Conservation (phyloP, 2,329 filamentous ascomycete species). For the Fusarium subtropicale region DNA sequence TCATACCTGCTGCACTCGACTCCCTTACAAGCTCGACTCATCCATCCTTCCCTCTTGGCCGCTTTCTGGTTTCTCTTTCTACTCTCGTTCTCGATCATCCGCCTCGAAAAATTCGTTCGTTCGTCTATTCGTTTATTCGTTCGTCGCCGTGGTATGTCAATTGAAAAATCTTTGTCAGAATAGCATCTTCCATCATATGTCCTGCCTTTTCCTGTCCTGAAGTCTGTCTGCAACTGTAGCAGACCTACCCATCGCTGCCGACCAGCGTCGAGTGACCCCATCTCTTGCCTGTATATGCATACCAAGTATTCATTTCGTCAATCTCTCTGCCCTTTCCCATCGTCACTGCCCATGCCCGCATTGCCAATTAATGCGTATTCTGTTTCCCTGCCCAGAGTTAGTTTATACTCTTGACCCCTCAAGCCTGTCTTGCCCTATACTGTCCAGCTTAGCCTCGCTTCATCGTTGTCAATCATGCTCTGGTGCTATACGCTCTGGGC, state of each 20-base stretch:
- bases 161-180: slow-evolving; percentile 23
- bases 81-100: slow-evolving; percentile 8
- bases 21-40: slow-evolving; percentile 29
- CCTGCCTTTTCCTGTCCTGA: slow-evolving; percentile 23
- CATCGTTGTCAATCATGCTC: slow-evolving; percentile 4
- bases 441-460: slow-evolving; percentile 3
- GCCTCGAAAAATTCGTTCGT: slow-evolving; percentile 19
- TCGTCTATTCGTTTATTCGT: slow-evolving; percentile 23
- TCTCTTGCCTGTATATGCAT: slow-evolving; percentile 37
- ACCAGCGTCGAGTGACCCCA: slow-evolving; percentile 17
- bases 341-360: background rate
- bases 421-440: slow-evolving; percentile 4
- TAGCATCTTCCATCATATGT: slow-evolving; percentile 23
- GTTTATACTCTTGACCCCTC: slow-evolving; percentile 12
- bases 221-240: slow-evolving; percentile 13
- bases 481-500: background rate
- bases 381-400: slow-evolving; percentile 7
- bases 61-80: slow-evolving; percentile 16
- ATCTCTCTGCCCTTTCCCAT: slow-evolving; percentile 6
- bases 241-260: slow-evolving; percentile 9
- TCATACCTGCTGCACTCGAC: slow-evolving; percentile 32
- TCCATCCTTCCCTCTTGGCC: slow-evolving; percentile 14
- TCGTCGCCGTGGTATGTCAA: slow-evolving; percentile 35
- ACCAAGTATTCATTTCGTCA: slow-evolving; percentile 20
- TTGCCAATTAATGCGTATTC: slow-evolving; percentile 19